Evolutionary conservation across 148 eudicot species (phyloP).

Genomic region (Fagopyrum esculentum): DNA sequence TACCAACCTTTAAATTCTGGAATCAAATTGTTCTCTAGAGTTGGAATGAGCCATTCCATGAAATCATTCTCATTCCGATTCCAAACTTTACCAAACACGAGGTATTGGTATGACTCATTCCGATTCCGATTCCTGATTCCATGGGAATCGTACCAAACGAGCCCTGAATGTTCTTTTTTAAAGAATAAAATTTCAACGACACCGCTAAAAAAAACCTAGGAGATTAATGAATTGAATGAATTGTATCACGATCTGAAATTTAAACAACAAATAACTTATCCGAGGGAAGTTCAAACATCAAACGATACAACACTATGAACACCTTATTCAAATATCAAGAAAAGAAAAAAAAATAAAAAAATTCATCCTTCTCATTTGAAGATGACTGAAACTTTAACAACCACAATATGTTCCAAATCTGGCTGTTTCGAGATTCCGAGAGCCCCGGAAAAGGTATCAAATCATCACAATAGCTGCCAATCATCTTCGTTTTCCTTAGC

Average conservation of each 20-base stretch:
- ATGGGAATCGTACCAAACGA: too few species aligned
- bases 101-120: too few species aligned
- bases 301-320: not conserved
- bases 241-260: not conserved
- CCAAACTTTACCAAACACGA: too few species aligned
- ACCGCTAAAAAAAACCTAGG: too few species aligned
- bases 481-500: conserved; percentile 10
- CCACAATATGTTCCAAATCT: not conserved
- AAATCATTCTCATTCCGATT: too few species aligned
- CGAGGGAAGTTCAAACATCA: not conserved
- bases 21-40: too few species aligned
- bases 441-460: not conserved
- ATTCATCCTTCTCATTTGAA: not conserved
- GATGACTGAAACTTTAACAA: not conserved
- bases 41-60: too few species aligned
- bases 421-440: not conserved
- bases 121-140: too few species aligned
- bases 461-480: conserved; percentile 13
- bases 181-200: too few species aligned
- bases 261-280: not conserved
- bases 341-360: too few species aligned
- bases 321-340: not conserved
- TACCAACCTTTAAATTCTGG: too few species aligned
- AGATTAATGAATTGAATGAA: not conserved
- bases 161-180: too few species aligned